A percentile compares a stretch with the other conserved stretches of the same genome.
Conservation (phyloP, 148 eudicot species). For the Amaranthus cruentus region DNA sequence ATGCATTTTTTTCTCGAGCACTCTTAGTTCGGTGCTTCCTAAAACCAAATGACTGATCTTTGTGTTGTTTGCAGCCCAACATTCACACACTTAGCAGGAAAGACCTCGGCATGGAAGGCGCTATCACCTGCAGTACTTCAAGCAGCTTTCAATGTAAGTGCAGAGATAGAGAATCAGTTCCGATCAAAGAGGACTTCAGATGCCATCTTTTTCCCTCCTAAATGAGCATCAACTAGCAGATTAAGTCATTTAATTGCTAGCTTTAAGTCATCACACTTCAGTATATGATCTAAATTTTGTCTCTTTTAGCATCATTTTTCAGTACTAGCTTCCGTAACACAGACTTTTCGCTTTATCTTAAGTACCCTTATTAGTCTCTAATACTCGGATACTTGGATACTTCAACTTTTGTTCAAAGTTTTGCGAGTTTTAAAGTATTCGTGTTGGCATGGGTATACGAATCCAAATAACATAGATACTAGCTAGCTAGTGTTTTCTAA, state of each 20-base stretch:
- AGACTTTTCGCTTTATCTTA: too few species aligned
- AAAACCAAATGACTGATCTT: background rate
- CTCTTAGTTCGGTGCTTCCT: background rate
- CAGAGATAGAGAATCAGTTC: constrained; percentile 9
- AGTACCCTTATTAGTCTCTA: too few species aligned
- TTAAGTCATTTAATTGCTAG: too few species aligned
- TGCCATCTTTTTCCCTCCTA: constrained; percentile 13
- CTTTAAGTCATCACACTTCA: background rate
- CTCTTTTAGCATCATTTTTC: background rate
- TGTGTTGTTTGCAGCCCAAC: constrained; percentile 7
- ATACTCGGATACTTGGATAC: too few species aligned
- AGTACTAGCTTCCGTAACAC: too few species aligned
- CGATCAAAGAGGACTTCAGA: constrained; percentile 11
- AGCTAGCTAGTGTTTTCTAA: background rate
- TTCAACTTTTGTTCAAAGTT: too few species aligned
- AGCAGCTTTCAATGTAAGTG: constrained; percentile 11
- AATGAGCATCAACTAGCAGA: background rate
- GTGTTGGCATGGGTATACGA: too few species aligned
- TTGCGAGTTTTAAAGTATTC: too few species aligned
- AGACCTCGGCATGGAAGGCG: constrained; percentile 14
- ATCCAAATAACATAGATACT: too few species aligned
- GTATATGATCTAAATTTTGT: background rate
- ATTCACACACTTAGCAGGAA: constrained; percentile 10
- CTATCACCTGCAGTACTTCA: constrained; percentile 7
- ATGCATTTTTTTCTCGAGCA: too few species aligned